Conservation (phyloP, 257 asterid species). For the Fraxinus americana region DNA sequence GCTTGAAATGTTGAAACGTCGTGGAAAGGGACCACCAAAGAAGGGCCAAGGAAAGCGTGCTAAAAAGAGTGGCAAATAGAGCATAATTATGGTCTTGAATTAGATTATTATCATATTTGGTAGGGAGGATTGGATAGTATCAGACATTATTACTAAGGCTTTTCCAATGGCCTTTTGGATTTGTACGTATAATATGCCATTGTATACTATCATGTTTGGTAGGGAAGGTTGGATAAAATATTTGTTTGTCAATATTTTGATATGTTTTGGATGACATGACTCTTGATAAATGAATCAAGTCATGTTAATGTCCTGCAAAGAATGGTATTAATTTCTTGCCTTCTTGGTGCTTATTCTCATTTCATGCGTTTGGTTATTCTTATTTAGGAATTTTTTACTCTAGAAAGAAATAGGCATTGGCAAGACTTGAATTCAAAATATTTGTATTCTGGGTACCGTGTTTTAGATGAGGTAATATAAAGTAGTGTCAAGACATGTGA, state of each 20-base stretch:
- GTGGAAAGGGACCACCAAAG: conserved; percentile 92
- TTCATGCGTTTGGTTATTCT: background rate
- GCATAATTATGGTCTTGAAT: background rate
- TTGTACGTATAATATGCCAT: background rate
- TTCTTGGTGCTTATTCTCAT: background rate
- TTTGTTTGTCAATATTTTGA: background rate
- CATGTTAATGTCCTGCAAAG: too few relatives aligned
- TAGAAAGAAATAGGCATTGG: too few relatives aligned
- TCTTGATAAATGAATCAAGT: background rate
- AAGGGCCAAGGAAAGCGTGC: conserved; percentile 94
- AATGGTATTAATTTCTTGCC: background rate
- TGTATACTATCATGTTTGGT: background rate
- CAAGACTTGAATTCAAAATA: too few relatives aligned
- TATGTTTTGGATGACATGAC: background rate
- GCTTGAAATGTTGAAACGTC: conserved; percentile 89
- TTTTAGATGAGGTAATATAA: too few relatives aligned
- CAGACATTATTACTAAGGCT: background rate
- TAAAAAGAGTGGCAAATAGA: conserved; percentile 57
- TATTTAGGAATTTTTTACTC: too few relatives aligned
- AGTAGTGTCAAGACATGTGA: background rate
- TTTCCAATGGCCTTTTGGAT: background rate
- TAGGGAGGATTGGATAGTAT: background rate
- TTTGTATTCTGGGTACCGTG: background rate
- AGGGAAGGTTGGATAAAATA: too few relatives aligned
- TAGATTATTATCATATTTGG: background rate